Percentiles rank a stretch among this genome's conserved stretches.
Evolutionary conservation across 768 basidiomycete species (phyloP).

Genomic region (Pleurotus ostreatus): DNA sequence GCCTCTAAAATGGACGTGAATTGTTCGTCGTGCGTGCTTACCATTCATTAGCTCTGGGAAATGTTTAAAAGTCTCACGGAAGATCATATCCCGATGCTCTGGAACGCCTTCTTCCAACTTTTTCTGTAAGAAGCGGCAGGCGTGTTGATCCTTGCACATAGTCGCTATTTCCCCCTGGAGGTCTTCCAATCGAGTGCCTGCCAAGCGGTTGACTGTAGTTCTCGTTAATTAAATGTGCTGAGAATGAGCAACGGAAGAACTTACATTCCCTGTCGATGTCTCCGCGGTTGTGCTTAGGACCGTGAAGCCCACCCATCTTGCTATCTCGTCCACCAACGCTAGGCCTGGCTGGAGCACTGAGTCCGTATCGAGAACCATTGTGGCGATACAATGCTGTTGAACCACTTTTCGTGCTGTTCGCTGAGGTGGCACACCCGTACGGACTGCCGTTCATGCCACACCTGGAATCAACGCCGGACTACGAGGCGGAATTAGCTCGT

Average conservation of each 20-base stretch:
- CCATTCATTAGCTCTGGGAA: slow-evolving; percentile 99
- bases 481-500: slow-evolving; percentile 20
- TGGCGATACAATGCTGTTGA: slow-evolving; percentile 79
- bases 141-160: slow-evolving; percentile 98
- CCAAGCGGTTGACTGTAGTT: slow-evolving; percentile 85
- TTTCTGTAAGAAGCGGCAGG: slow-evolving; percentile 97
- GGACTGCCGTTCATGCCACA: slow-evolving; percentile 44
- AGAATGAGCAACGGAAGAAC: slow-evolving; percentile 9
- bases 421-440: slow-evolving; percentile 41
- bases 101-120: slow-evolving; percentile 95
- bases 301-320: slow-evolving; percentile 88
- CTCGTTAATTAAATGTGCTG: background rate
- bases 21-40: slow-evolving; percentile 25
- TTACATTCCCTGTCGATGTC: slow-evolving; percentile 86
- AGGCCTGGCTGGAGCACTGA: slow-evolving; percentile 54
- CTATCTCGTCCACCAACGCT: slow-evolving; percentile 48
- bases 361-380: slow-evolving; percentile 71
- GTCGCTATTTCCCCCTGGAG: slow-evolving; percentile 90
- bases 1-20: slow-evolving; percentile 4
- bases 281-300: slow-evolving; percentile 91
- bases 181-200: slow-evolving; percentile 93
- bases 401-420: slow-evolving; percentile 40
- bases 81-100: slow-evolving; percentile 99
- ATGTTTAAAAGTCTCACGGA: slow-evolving; percentile 95
- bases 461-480: slow-evolving; percentile 59